Evolutionary conservation across 2,329 filamentous ascomycete species (phyloP).

Genomic region (Cercospora sp.): DNA sequence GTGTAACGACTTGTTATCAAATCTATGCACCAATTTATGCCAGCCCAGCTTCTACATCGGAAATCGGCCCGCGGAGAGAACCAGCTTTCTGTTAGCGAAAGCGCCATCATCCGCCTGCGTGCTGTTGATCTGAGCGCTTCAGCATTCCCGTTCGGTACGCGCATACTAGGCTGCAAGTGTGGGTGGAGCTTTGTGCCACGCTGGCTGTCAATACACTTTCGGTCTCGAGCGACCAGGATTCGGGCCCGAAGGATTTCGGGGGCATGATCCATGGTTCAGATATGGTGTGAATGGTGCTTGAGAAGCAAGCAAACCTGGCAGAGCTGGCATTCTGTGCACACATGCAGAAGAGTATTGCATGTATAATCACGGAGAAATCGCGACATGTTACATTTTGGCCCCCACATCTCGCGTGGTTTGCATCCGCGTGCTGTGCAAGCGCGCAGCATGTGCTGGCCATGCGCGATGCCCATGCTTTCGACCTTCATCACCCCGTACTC

Average conservation of each 20-base stretch:
- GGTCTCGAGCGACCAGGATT: not conserved
- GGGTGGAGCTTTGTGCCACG: not conserved
- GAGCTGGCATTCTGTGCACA: not conserved
- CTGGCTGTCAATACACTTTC: conserved; percentile 3
- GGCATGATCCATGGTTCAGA: not conserved
- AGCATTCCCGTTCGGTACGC: not conserved
- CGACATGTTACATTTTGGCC: not conserved
- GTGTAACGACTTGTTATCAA: not conserved
- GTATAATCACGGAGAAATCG: not conserved
- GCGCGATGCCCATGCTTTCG: too few relatives aligned
- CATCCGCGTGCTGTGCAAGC: not conserved
- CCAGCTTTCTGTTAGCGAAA: too few relatives aligned
- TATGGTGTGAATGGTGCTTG: not conserved
- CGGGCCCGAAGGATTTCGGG: not conserved
- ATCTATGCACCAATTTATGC: not conserved
- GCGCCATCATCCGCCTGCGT: not conserved
- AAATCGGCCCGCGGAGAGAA: not conserved
- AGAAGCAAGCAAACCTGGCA: not conserved
- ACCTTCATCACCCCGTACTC: not conserved
- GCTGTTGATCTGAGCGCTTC: not conserved
- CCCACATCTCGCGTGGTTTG: not conserved
- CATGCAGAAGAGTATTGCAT: not conserved
- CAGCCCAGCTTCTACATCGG: not conserved
- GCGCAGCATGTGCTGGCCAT: not conserved
- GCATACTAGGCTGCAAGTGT: not conserved